Base-by-base conservation (phyloP, 345 rosid genomes). In the Salix dunnii region DNA sequence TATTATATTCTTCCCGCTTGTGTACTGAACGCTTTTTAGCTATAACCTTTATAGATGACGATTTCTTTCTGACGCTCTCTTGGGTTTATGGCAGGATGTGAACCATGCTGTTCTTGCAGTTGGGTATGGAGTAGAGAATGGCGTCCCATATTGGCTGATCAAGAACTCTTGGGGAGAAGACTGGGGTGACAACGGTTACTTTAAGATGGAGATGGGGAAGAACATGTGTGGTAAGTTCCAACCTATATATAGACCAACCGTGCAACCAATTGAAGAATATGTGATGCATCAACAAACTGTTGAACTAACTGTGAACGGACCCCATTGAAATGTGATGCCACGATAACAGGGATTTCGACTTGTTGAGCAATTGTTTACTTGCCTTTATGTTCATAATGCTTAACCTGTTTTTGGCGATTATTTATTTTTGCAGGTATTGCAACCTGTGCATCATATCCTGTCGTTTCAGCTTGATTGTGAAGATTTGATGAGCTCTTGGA, bases 61-160 rank as follows among this genome's bases (percentile, higher is more conserved):
- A 2, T 66, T 20, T 7, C 16, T 67, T 68, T 35, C 68, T 79
- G 40, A 35, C n/a, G 33, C 51, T 65, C 36, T 73, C 16, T 6
- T 51, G 61, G 49, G 55, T 71, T 71, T 81, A 65, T 65, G 75
- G 78, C 84, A 93, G 99, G 99, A 95, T 71, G 98, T 95, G 89
- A 95, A 95, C 92, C 99, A 95, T 53, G 94, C 99, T 2, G 99
- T 95, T 78, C 80, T 93, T 77, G 99, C 96, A 17, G 96, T 95
- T 49, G 99, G 99, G 20, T 93, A 90, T 76, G 99, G 99, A 81
- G 86, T 93, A 8, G 98, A 93, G 83, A 60, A 87, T 55, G 97
- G 91, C 42, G 85, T 91, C 6, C 92, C 92, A 4, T 93, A 89
- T 80, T 95, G 99, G 99, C 89, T 95, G 58, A 84, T 93, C 71